Percentiles rank a stretch among this genome's conserved stretches.
Evolutionary conservation across 306 rosid genomes (phyloP).

Genomic region (Cicer arietinum): DNA sequence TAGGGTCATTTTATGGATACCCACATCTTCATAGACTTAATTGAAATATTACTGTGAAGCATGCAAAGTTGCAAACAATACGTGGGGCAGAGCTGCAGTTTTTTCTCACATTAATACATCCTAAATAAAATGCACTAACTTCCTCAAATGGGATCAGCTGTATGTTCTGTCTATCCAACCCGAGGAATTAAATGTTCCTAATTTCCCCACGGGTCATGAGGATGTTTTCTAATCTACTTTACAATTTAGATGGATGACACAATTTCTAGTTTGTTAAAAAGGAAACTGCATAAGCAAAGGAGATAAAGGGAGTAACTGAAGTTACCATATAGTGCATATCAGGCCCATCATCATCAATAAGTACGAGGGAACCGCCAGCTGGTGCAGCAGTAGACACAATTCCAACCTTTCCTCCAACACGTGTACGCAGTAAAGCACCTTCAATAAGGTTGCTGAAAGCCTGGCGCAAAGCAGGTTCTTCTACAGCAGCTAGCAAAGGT

Average conservation of each 20-base stretch:
- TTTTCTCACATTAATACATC: slow-evolving; percentile 18
- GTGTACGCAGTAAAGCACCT: slow-evolving; percentile 87
- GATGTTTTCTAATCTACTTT: slow-evolving; percentile 29
- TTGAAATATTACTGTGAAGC: slow-evolving; percentile 19
- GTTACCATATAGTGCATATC: slow-evolving; percentile 98
- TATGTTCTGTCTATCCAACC: slow-evolving; percentile 8
- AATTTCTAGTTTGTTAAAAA: slow-evolving; percentile 32
- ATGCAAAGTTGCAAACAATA: neutral
- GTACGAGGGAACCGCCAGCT: slow-evolving; percentile 87
- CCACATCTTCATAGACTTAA: neutral
- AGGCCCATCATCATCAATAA: slow-evolving; percentile 94
- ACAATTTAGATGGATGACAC: slow-evolving; percentile 18
- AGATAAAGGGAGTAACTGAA: slow-evolving; percentile 35
- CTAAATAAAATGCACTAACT: slow-evolving; percentile 17
- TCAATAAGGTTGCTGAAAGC: slow-evolving; percentile 92
- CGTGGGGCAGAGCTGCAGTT: neutral
- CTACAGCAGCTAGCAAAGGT: slow-evolving; percentile 75
- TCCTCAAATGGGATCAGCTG: slow-evolving; percentile 28
- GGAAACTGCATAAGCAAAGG: slow-evolving; percentile 9
- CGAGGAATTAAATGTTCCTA: slow-evolving; percentile 1
- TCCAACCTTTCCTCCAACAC: slow-evolving; percentile 85
- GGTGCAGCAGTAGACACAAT: slow-evolving; percentile 82
- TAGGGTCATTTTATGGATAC: slow-evolving; percentile 10
- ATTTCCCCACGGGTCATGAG: slow-evolving; percentile 2
- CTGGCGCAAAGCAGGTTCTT: slow-evolving; percentile 92